A percentile compares a stretch with the other conserved stretches of the same genome.
phyloP scores from a whole-genome alignment of 2,329 filamentous ascomycete genomes.

The Epichloe glyceriae region DNA sequence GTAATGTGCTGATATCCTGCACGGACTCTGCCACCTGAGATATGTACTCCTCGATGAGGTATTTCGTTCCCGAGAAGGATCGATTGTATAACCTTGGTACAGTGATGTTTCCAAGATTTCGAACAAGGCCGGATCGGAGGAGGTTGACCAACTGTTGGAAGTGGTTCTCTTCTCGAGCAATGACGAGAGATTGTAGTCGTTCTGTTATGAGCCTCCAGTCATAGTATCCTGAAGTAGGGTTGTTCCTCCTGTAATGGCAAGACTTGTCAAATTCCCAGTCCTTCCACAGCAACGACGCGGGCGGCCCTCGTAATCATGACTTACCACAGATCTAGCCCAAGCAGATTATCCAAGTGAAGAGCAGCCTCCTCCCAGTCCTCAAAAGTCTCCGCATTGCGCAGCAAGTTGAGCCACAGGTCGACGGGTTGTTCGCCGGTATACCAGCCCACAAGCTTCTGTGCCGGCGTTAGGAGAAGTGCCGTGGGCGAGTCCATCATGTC shows the following conservation, averaged over 20 bases:
- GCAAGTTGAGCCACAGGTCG: constrained; percentile 50
- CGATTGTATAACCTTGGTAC: constrained; percentile 69
- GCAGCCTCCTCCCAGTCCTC: constrained; percentile 85
- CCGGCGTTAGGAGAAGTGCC: constrained; percentile 12
- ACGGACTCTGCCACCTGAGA: constrained; percentile 71
- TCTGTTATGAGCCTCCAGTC: constrained; percentile 76
- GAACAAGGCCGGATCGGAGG: constrained; percentile 63
- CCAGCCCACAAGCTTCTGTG: constrained; percentile 56
- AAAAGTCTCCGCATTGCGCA: constrained; percentile 56
- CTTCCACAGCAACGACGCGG: too few relatives aligned
- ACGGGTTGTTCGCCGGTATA: constrained; percentile 51
- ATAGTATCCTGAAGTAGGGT: constrained; percentile 68
- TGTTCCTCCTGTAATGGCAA: constrained; percentile 52
- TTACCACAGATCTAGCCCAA: constrained; percentile 72
- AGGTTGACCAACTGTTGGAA: constrained; percentile 65
- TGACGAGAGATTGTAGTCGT: constrained; percentile 57
- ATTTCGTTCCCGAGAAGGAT: constrained; percentile 79
- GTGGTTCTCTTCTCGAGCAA: constrained; percentile 57
- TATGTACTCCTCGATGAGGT: constrained; percentile 83
- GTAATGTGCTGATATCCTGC: constrained; percentile 57
- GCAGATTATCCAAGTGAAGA: constrained; percentile 64
- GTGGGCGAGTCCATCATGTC: constrained; percentile 7
- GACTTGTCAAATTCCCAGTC: background rate
- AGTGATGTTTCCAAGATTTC: constrained; percentile 87
- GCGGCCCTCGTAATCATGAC: constrained; percentile 5